These are phyloP conservation scores for Galerina sulciceps DNA, from an alignment of 768 basidiomycete genomes.

Conservation along the genomic window DNA sequence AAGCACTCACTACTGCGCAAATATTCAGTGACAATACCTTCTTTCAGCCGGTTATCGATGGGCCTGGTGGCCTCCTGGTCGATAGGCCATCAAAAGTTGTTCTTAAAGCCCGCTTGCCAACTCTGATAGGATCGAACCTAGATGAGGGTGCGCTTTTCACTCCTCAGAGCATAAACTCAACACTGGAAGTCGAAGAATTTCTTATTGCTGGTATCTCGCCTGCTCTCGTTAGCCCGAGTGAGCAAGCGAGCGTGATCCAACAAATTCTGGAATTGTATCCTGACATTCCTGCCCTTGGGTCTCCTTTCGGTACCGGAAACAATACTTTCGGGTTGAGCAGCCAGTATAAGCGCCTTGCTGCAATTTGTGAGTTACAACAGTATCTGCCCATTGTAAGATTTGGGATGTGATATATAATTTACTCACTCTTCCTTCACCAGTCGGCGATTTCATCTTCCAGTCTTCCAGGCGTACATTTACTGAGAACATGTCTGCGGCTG, in stretches of 20 bases:
- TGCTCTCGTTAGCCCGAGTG: constrained; percentile 22
- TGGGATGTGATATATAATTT: no score
- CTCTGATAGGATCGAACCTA: constrained; percentile 42
- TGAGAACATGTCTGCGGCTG: constrained; percentile 37
- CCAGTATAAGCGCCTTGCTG: constrained; percentile 31
- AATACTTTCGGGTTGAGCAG: constrained; percentile 39
- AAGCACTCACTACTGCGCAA: constrained; percentile 6
- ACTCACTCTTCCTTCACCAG: constrained; percentile 11
- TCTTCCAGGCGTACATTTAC: constrained; percentile 29
- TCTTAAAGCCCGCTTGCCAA: constrained; percentile 30
- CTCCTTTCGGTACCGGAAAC: constrained; percentile 47
- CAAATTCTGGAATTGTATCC: constrained; percentile 39
- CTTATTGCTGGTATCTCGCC: constrained; percentile 26
- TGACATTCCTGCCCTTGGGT: constrained; percentile 39
- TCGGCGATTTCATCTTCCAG: constrained; percentile 33
- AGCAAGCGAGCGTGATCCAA: constrained; percentile 18
- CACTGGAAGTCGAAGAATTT: constrained; percentile 23
- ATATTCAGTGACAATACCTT: constrained; percentile 2
- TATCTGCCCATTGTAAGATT: no score
- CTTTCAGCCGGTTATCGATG: constrained; percentile 40
- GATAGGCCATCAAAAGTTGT: constrained; percentile 37
- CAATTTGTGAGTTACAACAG: constrained; percentile 23
- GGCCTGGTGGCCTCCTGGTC: constrained; percentile 36
- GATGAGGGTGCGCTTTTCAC: constrained; percentile 39
- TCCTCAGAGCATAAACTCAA: constrained; percentile 22